Conservation (phyloP, 1,284 basidiomycete genomes). For the Ceratobasidium theobromae region DNA sequence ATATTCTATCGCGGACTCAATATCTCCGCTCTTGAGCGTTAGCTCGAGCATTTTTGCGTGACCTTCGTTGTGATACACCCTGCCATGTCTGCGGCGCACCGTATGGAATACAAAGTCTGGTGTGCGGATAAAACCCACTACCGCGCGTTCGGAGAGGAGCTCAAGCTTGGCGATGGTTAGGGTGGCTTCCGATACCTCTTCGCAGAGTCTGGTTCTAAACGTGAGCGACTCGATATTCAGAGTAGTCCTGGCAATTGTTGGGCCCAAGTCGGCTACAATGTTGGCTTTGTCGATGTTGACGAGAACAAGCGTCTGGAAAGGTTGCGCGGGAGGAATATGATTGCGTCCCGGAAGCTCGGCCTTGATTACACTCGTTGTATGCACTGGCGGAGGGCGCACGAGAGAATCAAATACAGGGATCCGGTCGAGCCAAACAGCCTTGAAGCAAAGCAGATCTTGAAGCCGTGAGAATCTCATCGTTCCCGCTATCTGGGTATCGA, state of each 20-base stretch:
- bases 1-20: constrained; percentile 69
- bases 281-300: constrained; percentile 70
- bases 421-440: constrained; percentile 85
- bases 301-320: constrained; percentile 60
- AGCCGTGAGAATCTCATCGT: constrained; percentile 74
- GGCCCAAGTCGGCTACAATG: constrained; percentile 74
- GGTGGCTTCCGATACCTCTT: constrained; percentile 60
- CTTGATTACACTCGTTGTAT: constrained; percentile 28
- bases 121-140: constrained; percentile 69
- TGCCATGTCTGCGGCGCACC: constrained; percentile 51
- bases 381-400: constrained; percentile 23
- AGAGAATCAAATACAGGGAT: constrained; percentile 70
- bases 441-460: constrained; percentile 85
- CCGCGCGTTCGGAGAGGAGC: constrained; percentile 67
- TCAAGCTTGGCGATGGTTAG: constrained; percentile 64
- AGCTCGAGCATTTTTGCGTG: constrained; percentile 65
- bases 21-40: constrained; percentile 69
- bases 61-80: not conserved
- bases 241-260: constrained; percentile 61
- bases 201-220: constrained; percentile 62
- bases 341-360: constrained; percentile 33
- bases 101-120: constrained; percentile 78
- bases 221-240: constrained; percentile 63
- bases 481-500: constrained; percentile 77
- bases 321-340: constrained; percentile 45